phyloP scores from a whole-genome alignment of 352 stramenopile genomes.

The Phytophthora quininea region DNA sequence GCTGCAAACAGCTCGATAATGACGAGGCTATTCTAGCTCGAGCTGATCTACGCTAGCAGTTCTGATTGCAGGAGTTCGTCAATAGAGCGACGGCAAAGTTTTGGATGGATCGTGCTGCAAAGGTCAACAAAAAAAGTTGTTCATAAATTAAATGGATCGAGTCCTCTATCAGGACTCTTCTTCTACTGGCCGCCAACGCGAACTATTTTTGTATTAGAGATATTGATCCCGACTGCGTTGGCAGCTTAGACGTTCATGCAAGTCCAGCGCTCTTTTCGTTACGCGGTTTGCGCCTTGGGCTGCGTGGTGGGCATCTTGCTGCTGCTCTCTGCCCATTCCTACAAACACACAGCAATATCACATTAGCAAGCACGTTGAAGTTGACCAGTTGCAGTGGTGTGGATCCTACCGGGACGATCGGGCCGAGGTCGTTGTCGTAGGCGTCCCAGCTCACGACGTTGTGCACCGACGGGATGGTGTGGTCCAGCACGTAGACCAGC shows the following conservation, averaged over 20 bases:
- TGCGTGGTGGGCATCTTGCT: constrained; percentile 5
- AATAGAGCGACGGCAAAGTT: background rate
- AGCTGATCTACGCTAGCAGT: no score
- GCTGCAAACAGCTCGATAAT: background rate
- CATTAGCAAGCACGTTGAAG: background rate
- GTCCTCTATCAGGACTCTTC: background rate
- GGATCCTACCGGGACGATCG: constrained; percentile 32
- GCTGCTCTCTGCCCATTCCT: constrained; percentile 15
- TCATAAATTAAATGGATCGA: constrained; percentile 10
- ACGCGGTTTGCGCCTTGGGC: background rate
- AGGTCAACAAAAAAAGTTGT: background rate
- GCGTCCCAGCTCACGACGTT: constrained; percentile 50
- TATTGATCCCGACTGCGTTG: background rate
- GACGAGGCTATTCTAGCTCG: background rate
- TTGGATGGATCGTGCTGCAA: background rate
- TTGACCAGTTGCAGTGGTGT: background rate
- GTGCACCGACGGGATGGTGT: constrained; percentile 43
- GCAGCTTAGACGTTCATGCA: background rate
- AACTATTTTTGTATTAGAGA: no score
- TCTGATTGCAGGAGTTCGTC: no score
- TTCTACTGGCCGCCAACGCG: background rate
- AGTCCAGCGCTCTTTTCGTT: background rate
- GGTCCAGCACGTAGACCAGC: constrained; percentile 36
- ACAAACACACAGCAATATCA: background rate
- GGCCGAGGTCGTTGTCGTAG: constrained; percentile 33